Evolutionary conservation across 2,329 filamentous ascomycete species (phyloP).

Genomic region (Boeremia exigua): DNA sequence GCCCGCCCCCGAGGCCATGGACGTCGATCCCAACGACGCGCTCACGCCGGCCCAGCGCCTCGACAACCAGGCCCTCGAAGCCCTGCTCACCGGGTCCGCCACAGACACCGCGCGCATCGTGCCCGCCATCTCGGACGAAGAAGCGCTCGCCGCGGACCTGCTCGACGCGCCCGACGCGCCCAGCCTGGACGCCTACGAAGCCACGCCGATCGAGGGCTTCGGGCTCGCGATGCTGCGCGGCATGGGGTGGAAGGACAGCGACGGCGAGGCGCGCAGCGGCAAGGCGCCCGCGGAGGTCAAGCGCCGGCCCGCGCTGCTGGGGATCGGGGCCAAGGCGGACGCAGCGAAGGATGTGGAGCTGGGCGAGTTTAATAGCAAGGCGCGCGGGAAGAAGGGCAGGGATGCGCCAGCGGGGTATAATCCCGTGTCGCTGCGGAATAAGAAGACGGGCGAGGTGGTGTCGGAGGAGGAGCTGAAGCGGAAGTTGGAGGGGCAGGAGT

Average conservation of each 20-base stretch:
- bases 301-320: constrained; percentile 79
- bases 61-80: constrained; percentile 62
- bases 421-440: constrained; percentile 67
- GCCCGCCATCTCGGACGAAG: constrained; percentile 60
- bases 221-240: constrained; percentile 87
- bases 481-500: constrained; percentile 57
- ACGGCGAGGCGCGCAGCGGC: constrained; percentile 57
- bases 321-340: constrained; percentile 85
- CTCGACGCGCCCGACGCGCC: constrained; percentile 75
- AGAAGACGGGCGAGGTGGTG: constrained; percentile 66
- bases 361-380: constrained; percentile 70
- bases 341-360: constrained; percentile 68
- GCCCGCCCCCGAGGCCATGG: constrained; percentile 28
- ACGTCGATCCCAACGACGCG: constrained; percentile 37
- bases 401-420: constrained; percentile 61
- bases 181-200: constrained; percentile 82
- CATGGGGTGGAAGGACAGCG: constrained; percentile 89
- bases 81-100: constrained; percentile 50
- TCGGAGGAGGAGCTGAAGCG: constrained; percentile 67
- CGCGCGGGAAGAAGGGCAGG: constrained; percentile 53
- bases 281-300: constrained; percentile 69
- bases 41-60: constrained; percentile 40
- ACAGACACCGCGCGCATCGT: constrained; percentile 47
- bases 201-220: constrained; percentile 92
- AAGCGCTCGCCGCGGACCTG: constrained; percentile 74